Conservation (phyloP, 768 basidiomycete genomes). For the Termitomyces sp. region DNA sequence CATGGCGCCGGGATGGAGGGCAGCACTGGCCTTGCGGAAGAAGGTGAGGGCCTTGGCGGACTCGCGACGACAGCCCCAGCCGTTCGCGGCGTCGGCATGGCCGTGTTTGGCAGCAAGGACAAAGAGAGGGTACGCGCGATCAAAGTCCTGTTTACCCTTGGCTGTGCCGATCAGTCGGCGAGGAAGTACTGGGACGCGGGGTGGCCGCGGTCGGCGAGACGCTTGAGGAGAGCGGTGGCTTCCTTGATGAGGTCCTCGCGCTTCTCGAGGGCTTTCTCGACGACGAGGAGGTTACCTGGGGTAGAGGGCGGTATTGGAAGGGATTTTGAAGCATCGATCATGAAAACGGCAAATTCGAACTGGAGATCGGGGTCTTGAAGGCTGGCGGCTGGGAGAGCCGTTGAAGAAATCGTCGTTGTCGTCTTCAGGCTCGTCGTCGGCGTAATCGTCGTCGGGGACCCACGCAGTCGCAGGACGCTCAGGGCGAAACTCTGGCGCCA, state of each 20-base stretch:
- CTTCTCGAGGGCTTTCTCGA: conserved; percentile 76
- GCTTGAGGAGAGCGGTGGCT: conserved; percentile 81
- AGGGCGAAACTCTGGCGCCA: too few species aligned
- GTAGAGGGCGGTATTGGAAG: conserved; percentile 71
- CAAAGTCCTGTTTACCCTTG: conserved; percentile 91
- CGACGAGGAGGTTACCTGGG: conserved; percentile 69
- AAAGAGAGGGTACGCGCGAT: conserved; percentile 94
- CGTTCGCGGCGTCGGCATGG: conserved; percentile 94
- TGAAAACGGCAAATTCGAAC: conserved; percentile 98
- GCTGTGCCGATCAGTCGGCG: conserved; percentile 95
- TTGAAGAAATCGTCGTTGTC: conserved; percentile 19
- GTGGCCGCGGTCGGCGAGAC: conserved; percentile 91
- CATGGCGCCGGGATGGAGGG: conserved; percentile 91
- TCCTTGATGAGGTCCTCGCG: conserved; percentile 87
- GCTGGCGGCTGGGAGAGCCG: conserved; percentile 11
- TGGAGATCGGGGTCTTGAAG: conserved; percentile 93
- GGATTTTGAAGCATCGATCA: conserved; percentile 95
- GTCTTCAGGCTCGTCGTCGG: conserved; percentile 15
- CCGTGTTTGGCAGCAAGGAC: conserved; percentile 95
- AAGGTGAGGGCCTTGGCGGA: conserved; percentile 87
- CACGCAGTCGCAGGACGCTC: conserved; percentile 1
- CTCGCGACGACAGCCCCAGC: conserved; percentile 95
- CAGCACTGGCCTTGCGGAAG: conserved; percentile 89
- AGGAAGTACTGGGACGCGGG: conserved; percentile 95
- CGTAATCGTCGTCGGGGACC: conserved; percentile 15